Base-by-base conservation (phyloP, 78 protist genomes). In the Dictyostelium intermedium region DNA sequence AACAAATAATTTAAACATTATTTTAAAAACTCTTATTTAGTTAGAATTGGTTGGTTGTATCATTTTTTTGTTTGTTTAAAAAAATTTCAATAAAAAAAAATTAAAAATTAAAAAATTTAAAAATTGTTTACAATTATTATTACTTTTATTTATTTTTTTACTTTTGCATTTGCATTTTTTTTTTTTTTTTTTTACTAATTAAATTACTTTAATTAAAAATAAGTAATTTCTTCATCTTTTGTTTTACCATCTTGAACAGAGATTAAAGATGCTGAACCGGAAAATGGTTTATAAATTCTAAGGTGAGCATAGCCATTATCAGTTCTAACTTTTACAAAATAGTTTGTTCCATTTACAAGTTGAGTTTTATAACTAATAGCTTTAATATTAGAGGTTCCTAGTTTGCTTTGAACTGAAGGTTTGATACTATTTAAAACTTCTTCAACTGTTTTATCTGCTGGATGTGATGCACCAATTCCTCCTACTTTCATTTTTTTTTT, bases 331-430 rank as follows among this genome's bases (percentile, higher is more conserved):
- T 85, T 85, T 35, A 85, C 83, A 53, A 85, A 85, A 35, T 74
- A 85, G 83, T 85, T 85, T 47, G 35, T 53, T 39, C 92, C 92
- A 53, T 9, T 25, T 10, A 85, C 92, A 18, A 53, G 9, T 82
- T 85, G 70, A n/a, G 70, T n/a, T 61, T 61, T 61, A n/a, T 61
- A 61, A 0, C 32, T n/a, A 8, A 61, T n/a, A 8, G 20, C 70
- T 16, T 61, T 50, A 10, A 50, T 20, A 50, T 13, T 16, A 27
- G 78, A 14, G 25, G 35, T 32, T 37, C 72, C 81, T 3, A 69
- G 56, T 61, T 61, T 50, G 23, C 9, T 50, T 50, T 50, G 61
- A 16, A 50, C 16, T 50, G n/a, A 50, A 50, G n/a, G 61, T 50
- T 50, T 50, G 23, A 50, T n/a, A 50, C 23, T 16, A 50, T 50